These are phyloP conservation scores for Penicillium expansum DNA, from an alignment of 2,329 filamentous ascomycete species.

Conservation along the genomic window DNA sequence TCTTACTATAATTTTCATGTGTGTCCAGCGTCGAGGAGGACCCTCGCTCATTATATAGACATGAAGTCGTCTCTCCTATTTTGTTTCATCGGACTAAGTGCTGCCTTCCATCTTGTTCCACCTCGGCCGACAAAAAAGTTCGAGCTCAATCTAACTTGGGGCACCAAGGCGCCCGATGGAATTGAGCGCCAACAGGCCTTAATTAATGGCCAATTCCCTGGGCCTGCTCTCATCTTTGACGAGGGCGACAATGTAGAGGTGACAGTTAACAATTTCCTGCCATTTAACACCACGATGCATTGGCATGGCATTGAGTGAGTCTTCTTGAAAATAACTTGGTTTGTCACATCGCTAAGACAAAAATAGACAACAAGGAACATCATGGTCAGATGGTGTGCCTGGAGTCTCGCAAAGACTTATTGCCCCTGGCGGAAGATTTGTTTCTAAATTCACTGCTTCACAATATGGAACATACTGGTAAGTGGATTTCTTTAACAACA, in stretches of 20 bases:
- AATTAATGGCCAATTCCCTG: slow-evolving; percentile 31
- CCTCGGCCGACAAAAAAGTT: slow-evolving; percentile 13
- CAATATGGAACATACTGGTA: slow-evolving; percentile 54
- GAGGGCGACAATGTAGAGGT: slow-evolving; percentile 31
- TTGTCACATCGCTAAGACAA: neutral
- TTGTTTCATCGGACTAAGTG: neutral
- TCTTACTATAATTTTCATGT: neutral
- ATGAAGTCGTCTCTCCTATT: neutral
- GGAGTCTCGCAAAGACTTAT: slow-evolving; percentile 55
- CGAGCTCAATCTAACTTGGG: slow-evolving; percentile 34
- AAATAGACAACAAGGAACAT: slow-evolving; percentile 43
- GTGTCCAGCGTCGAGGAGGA: neutral
- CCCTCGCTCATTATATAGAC: neutral
- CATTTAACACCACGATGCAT: slow-evolving; percentile 26
- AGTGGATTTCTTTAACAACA: neutral
- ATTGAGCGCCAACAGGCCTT: slow-evolving; percentile 28
- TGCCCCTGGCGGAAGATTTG: slow-evolving; percentile 46
- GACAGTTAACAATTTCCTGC: slow-evolving; percentile 28
- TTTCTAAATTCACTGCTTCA: slow-evolving; percentile 52
- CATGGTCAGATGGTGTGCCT: slow-evolving; percentile 58
- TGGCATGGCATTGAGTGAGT: slow-evolving; percentile 30
- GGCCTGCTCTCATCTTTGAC: slow-evolving; percentile 24
- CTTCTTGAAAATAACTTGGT: neutral
- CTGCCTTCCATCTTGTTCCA: neutral
- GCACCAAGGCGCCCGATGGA: slow-evolving; percentile 29